Evolutionary conservation across 1,284 basidiomycete species (phyloP).

Genomic region (Trichosporon asahii): DNA sequence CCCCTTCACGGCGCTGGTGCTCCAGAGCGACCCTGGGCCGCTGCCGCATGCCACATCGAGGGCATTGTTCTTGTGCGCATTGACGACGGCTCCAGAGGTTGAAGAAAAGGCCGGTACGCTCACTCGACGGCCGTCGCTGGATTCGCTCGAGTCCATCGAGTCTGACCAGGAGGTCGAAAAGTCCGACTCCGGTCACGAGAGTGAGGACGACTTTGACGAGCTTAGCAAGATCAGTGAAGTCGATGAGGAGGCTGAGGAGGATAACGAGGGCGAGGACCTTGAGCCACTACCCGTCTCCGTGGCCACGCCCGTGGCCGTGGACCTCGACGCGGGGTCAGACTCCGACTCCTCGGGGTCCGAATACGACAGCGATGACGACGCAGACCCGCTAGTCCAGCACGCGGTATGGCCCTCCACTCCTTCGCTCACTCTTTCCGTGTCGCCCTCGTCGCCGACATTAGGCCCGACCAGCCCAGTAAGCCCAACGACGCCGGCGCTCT

Average conservation of each 20-base stretch:
- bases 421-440: not conserved
- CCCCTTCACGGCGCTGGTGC: conserved; percentile 1
- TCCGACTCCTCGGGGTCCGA: not conserved
- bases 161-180: not conserved
- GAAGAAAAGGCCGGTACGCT: not conserved
- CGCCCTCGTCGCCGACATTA: not conserved
- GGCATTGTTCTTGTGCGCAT: not conserved
- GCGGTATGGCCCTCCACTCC: not conserved
- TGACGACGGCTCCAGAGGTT: not conserved
- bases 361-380: not conserved
- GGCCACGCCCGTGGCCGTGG: not conserved
- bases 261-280: not conserved
- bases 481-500: not conserved
- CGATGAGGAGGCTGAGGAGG: not conserved
- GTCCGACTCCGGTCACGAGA: not conserved
- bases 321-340: not conserved
- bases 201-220: not conserved
- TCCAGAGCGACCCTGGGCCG: not conserved
- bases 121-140: not conserved
- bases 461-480: not conserved
- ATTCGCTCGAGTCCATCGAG: not conserved
- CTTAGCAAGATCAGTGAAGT: not conserved
- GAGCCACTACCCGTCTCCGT: not conserved
- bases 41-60: not conserved
- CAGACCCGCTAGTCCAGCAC: not conserved